A percentile compares a stretch with the other conserved stretches of the same genome.
phyloP scores from a whole-genome alignment of 306 rosid species.

The Fragaria iinumae region DNA sequence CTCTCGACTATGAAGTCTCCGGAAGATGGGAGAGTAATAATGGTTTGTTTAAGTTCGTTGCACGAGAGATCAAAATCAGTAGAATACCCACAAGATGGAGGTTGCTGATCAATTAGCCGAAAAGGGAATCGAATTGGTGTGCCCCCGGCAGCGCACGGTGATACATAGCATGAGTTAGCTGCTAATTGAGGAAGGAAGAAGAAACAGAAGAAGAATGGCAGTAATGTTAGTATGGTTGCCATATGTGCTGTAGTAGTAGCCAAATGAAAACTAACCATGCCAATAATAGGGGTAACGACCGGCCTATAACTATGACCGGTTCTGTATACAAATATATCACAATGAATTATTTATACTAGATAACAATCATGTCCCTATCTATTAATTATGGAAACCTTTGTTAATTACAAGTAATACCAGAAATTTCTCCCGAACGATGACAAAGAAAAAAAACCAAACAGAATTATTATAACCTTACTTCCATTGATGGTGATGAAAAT shows the following conservation, averaged over 20 bases:
- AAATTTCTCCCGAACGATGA: neutral
- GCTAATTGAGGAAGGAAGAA: neutral
- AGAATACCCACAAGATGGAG: conserved; percentile 1
- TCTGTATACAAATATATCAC: neutral
- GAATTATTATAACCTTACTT: neutral
- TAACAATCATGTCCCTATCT: neutral
- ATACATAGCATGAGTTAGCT: neutral
- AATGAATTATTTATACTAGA: neutral
- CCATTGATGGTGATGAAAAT: neutral
- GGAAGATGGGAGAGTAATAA: conserved; percentile 4
- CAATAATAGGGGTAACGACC: neutral
- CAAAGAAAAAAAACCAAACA: neutral
- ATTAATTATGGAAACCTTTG: neutral
- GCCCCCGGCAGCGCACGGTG: neutral
- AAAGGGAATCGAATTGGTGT: conserved; percentile 30
- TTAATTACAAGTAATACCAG: too few relatives aligned
- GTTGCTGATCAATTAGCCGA: neutral
- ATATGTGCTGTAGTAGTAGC: neutral
- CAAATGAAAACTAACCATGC: neutral
- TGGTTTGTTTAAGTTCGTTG: neutral
- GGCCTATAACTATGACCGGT: neutral
- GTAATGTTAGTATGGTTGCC: neutral
- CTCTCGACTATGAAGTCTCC: conserved; percentile 2
- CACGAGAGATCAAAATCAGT: conserved; percentile 17
- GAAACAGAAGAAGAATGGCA: conserved; percentile 9